Base-by-base conservation (phyloP, 2,329 filamentous ascomycete genomes). In the Verticillium zaregamsianum region DNA sequence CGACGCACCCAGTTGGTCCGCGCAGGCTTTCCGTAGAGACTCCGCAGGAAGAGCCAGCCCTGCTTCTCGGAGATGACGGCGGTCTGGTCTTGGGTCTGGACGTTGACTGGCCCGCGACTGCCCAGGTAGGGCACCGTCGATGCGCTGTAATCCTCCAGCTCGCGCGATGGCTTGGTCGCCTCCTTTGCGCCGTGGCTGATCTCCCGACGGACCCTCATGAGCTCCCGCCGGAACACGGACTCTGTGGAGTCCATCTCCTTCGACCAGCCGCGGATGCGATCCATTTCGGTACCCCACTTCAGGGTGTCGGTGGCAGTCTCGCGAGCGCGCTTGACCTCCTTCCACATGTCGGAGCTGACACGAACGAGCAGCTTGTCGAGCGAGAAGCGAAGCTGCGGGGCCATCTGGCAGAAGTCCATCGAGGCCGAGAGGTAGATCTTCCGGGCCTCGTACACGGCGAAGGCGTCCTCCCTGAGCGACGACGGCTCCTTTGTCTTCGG, bases 241-340 rank as follows among this genome's bases (percentile, higher is more conserved):
- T 98, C 95, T n/a, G 90, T 89, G 58, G 87, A 83, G 75, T 97
- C 94, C 91, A 99, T 94, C 73, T 97, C 93, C 70, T 90, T 91
- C 62, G 91, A 90, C 95, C 95, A 99, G 35, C 93, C 93, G 63
- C 90, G 88, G 60, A 99, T 89, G 23, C 95, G 87, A 66, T 97
- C 93, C 84, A 99, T 93, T 73, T 98, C 95, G 32, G 83, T 79
- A 15, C 83, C 86, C 82, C 87, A 92, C 66, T 87, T 87, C 3
- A 82, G 81, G 58, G 93, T 89, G 33, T 81, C 82, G 20, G 81
- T 80, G 20, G 87, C 84, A 3, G 84, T 81, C 60, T 94, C 91
- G 59, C 90, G 82, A 1, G 89, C 85, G 3, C 82, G 79, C 69
- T 87, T 90, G 82, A 97, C 89, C 71, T 98, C 93, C 64, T 88